Base-by-base conservation (phyloP, 129 eudicot species). In the Pseudognaphalium luteoalbum region DNA sequence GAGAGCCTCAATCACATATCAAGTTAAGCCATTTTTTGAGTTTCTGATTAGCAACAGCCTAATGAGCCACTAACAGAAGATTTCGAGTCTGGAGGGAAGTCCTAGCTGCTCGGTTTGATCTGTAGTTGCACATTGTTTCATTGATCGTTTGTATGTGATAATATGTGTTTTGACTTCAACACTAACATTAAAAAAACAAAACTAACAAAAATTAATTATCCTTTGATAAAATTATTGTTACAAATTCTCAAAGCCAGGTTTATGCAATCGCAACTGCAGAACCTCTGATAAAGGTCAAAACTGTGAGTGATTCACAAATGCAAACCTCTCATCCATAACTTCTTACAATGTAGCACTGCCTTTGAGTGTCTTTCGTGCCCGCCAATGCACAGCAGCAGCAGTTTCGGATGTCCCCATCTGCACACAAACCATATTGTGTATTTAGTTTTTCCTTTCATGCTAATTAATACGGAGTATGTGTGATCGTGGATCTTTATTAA, bases 351-450 rank as follows among this genome's bases (percentile, higher is more conserved):
- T 25, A 44, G 47, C 73, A 60, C 76, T 71, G 72, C 66, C 84
- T 82, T 83, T 83, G 20, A 92, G 83, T 2, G 74, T 80, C 79
- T 88, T 92, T 79, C 84, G 78, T 33, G 98, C 96, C 4, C 94
- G 96, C 98, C 98, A 92, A 71, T 83, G 82, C 41, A 90, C 89
- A 66, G 88, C 94, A 17, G 88, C 88, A 44, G 96, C 93, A 15
- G 96, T 87, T 90, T 88, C 93, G 1, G 98, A 91, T 4, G 96
- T 88, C 66, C 98, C 98, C 96, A 88, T 85, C 98, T 93, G 96
- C 74, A 66, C 68, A 11, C 28, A 58, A 28, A 67, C 67, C 63
- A 71, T 32, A 4, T 30, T 50, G 2, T 14, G 66, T 33, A 65
- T 63, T 47, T 8, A 15, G 3, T 20, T 63, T 25, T 35, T 2